These are phyloP conservation scores for Aspergillus sp. DNA, from an alignment of 2,329 filamentous ascomycete species.

Conservation along the genomic window DNA sequence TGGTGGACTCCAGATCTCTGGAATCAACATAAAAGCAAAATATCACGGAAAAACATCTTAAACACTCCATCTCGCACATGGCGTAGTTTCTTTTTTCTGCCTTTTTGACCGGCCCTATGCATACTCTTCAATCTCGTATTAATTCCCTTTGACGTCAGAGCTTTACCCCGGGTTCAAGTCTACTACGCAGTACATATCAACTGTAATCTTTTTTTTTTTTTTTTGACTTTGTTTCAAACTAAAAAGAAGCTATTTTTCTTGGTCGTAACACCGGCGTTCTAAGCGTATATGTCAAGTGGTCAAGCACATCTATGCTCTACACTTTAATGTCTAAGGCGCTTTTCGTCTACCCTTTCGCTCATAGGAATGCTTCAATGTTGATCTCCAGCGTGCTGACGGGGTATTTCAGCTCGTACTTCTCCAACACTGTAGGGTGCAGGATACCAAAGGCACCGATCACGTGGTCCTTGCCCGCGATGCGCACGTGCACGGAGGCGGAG, in stretches of 20 bases:
- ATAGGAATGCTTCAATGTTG: slow-evolving; percentile 92
- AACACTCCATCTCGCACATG: neutral
- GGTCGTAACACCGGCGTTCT: neutral
- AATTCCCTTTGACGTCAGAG: too few species aligned
- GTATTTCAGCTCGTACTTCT: slow-evolving; percentile 90
- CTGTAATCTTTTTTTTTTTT: neutral
- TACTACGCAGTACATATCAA: slow-evolving; percentile 1
- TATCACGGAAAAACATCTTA: neutral
- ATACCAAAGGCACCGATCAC: slow-evolving; percentile 91
- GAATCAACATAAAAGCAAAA: slow-evolving; percentile 2
- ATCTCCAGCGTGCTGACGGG: slow-evolving; percentile 93
- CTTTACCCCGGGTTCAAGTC: neutral
- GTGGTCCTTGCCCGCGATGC: slow-evolving; percentile 69
- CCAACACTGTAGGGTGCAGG: slow-evolving; percentile 85
- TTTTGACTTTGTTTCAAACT: neutral
- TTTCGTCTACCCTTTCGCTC: slow-evolving; percentile 10
- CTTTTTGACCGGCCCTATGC: neutral
- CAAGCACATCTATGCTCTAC: slow-evolving; percentile 1
- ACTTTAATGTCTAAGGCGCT: neutral
- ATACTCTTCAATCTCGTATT: neutral
- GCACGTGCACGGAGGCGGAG: slow-evolving; percentile 78
- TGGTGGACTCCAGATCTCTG: neutral
- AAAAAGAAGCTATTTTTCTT: neutral
- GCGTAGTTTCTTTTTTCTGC: neutral
- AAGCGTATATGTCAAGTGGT: neutral